A percentile compares a stretch with the other conserved stretches of the same genome.
These are phyloP conservation scores for Cystobasidium pallidum DNA, from an alignment of 1,284 basidiomycete species.

Conservation along the genomic window DNA sequence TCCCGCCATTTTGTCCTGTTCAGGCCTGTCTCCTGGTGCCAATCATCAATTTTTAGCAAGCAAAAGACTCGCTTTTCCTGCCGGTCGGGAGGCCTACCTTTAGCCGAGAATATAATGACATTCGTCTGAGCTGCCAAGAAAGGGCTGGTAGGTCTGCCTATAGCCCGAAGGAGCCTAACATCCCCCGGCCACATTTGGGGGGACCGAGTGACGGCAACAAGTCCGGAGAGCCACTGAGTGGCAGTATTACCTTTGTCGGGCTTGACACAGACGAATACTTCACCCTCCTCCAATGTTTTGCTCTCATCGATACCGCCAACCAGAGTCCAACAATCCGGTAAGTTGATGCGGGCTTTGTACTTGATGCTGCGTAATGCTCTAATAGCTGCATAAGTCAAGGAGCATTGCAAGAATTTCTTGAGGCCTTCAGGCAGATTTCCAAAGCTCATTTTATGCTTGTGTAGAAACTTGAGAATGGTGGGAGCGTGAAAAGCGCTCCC, in stretches of 20 bases:
- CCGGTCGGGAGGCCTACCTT: neutral
- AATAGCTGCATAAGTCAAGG: conserved; percentile 19
- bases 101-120: conserved; percentile 16
- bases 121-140: conserved; percentile 21
- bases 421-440: conserved; percentile 10
- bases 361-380: conserved; percentile 20
- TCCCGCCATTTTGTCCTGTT: conserved; percentile 31
- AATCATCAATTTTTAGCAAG: neutral
- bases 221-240: conserved; percentile 7
- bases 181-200: conserved; percentile 27
- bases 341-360: conserved; percentile 12
- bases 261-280: conserved; percentile 25
- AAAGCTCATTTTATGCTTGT: conserved; percentile 13
- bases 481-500: conserved; percentile 28
- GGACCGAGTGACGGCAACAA: conserved; percentile 12
- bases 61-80: neutral
- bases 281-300: conserved; percentile 4
- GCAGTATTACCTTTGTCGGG: conserved; percentile 19
- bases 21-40: conserved; percentile 17
- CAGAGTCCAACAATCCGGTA: conserved; percentile 27
- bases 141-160: conserved; percentile 8
- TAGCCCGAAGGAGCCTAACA: conserved; percentile 6
- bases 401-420: conserved; percentile 15
- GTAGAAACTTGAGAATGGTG: neutral
- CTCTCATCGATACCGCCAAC: conserved; percentile 21